Conservation (phyloP, 1,284 basidiomycete species). For the Tremellales sp. region DNA sequence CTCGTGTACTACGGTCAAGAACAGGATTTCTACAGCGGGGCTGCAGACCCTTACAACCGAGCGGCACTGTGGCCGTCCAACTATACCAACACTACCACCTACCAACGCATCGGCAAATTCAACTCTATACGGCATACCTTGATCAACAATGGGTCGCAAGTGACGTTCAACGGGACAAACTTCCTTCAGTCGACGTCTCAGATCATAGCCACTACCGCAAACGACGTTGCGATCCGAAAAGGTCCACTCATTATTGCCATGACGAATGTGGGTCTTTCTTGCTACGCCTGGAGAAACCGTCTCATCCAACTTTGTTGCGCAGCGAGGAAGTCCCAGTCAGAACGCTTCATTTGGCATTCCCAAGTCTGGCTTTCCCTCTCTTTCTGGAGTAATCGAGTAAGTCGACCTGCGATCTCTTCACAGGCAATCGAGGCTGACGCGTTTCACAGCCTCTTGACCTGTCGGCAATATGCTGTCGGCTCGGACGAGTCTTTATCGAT, state of each 20-base stretch:
- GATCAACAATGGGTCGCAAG: constrained; percentile 51
- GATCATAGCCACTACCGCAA: constrained; percentile 57
- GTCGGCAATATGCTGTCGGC: constrained; percentile 35
- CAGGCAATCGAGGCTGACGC: background rate
- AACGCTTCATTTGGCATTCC: constrained; percentile 32
- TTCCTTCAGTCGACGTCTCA: constrained; percentile 60
- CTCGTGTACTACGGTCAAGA: constrained; percentile 70
- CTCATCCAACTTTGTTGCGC: background rate
- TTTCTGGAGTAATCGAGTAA: constrained; percentile 42
- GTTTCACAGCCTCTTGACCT: constrained; percentile 34
- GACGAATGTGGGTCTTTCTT: constrained; percentile 60
- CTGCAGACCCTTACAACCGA: constrained; percentile 65
- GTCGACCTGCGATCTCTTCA: constrained; percentile 6
- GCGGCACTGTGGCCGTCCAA: constrained; percentile 69
- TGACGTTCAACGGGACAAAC: constrained; percentile 47
- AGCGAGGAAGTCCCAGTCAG: constrained; percentile 42
- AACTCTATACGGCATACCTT: constrained; percentile 70
- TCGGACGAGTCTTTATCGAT: constrained; percentile 39
- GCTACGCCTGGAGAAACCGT: background rate
- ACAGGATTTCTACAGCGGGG: constrained; percentile 58
- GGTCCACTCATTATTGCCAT: constrained; percentile 65
- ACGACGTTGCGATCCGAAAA: constrained; percentile 67
- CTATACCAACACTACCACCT: constrained; percentile 53
- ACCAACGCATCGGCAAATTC: constrained; percentile 60
- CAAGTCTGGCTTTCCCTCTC: constrained; percentile 36